Base-by-base conservation (phyloP, 768 basidiomycete species). In the Dentipellis fragilis region DNA sequence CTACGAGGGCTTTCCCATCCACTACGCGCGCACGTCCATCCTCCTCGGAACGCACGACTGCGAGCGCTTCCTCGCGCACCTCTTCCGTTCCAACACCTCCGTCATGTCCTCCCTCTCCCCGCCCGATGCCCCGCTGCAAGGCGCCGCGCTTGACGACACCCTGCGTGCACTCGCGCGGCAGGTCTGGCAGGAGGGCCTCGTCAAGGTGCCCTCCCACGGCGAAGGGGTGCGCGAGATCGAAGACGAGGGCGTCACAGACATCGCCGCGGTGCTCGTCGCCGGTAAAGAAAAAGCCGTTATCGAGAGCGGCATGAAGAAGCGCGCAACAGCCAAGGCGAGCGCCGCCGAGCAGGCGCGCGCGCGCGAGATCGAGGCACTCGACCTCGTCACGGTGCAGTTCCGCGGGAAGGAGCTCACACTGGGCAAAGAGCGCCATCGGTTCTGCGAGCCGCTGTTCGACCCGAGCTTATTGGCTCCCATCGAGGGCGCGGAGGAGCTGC, bases 271-370 rank as follows among this genome's bases (percentile, higher is more conserved):
- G 48, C 75, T 95, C 46, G 88, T 92, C 35, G 89, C 90, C 8
- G 93, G 93, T n/a, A 89, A 87, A 65, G 93, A 93, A 69, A 83
- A 85, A 61, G 88, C 90, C 0, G 81, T 93, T 36, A 93, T 94
- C 58, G 90, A 93, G 68, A 83, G 81, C 58, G 86, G 83, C 17
- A 85, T 84, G 73, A 90, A 87, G 71, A 87, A 85, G 66, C 85
- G 84, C 60, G 78, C 80, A 22, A 84, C 75, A 8, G 81, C 80
- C 34, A 87, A 83, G 59, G 85, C 83, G 22, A 80, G 81, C 49
- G 89, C 85, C 39, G 88, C 85, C 10, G 90, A 87, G 66, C 84
- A 82, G 65, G 87, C 87, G 12, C 83, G 88, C 36, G 87, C 87
- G 46, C 77, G 80, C 59, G 89, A 92, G 69, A 87, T 92, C 36